Conservation (phyloP, 2,329 filamentous ascomycete species). For the Albifimbria verrucaria region DNA sequence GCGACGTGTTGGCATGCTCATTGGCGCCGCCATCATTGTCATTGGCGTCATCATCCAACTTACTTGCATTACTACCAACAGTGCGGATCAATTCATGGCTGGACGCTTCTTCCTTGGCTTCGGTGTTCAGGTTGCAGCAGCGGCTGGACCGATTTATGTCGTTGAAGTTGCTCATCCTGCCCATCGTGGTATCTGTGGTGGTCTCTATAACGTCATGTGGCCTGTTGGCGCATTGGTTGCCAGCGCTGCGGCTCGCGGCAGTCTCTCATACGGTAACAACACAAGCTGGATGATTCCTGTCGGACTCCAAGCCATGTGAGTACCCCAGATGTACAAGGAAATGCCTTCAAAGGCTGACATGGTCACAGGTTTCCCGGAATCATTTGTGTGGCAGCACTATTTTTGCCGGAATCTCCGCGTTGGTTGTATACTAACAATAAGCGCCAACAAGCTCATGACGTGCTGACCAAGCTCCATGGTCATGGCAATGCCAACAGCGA, state of each 20-base stretch:
- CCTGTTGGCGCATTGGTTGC: conserved; percentile 46
- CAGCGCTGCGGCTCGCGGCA: conserved; percentile 41
- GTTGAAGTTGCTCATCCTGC: conserved; percentile 45
- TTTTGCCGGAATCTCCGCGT: conserved; percentile 33
- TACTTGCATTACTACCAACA: conserved; percentile 26
- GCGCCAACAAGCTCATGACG: conserved; percentile 19
- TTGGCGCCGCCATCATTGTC: conserved; percentile 41
- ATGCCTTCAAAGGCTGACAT: no score
- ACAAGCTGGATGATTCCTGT: conserved; percentile 37
- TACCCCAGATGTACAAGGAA: no score
- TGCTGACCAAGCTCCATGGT: conserved; percentile 38
- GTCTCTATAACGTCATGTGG: conserved; percentile 48
- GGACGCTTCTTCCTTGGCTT: conserved; percentile 61
- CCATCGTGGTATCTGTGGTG: conserved; percentile 49
- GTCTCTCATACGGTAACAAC: conserved; percentile 24
- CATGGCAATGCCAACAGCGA: conserved; percentile 33
- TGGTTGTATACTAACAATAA: conserved; percentile 36
- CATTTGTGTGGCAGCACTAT: conserved; percentile 25
- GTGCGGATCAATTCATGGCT: conserved; percentile 42
- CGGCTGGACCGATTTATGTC: conserved; percentile 45
- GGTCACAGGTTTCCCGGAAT: conserved; percentile 28
- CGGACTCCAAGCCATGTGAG: conserved; percentile 32
- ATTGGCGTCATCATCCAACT: conserved; percentile 42
- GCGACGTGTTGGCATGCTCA: conserved; percentile 43
- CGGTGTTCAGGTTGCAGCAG: conserved; percentile 43